Percentiles rank a stretch among this genome's conserved stretches.
Conservation (phyloP, 495 filamentous ascomycete genomes). For the Penicillium ochrochloron region DNA sequence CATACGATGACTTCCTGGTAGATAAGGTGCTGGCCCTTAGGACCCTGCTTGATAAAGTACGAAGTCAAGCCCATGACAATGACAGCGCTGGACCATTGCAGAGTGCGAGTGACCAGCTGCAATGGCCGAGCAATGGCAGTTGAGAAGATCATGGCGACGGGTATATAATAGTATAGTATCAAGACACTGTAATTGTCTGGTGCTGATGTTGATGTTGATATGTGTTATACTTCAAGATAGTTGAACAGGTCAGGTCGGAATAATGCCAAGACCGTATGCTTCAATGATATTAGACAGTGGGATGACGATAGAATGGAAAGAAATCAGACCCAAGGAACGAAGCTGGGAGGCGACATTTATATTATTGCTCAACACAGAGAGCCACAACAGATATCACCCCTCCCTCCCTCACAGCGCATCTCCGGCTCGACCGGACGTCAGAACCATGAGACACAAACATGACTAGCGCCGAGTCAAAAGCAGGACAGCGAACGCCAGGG, state of each 20-base stretch:
- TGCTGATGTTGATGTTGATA: not conserved
- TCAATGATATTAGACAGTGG: not conserved
- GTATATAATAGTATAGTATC: not conserved
- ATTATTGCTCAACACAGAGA: not conserved
- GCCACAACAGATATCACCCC: too few relatives aligned
- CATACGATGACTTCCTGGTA: conserved; percentile 63
- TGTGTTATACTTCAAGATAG: not conserved
- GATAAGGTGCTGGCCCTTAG: conserved; percentile 49
- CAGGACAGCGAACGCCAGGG: conserved; percentile 10
- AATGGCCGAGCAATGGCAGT: conserved; percentile 40
- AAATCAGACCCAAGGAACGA: not conserved
- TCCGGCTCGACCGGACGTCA: conserved; percentile 12
- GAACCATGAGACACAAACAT: conserved; percentile 26
- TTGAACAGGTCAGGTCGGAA: not conserved
- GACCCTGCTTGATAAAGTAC: conserved; percentile 54
- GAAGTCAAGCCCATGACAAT: conserved; percentile 65
- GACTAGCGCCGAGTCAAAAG: conserved; percentile 23
- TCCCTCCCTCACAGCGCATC: not conserved
- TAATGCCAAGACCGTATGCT: not conserved
- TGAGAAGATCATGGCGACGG: conserved; percentile 36
- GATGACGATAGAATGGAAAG: conserved; percentile 5
- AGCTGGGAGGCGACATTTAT: conserved; percentile 8
- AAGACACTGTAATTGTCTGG: not conserved
- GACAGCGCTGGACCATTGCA: conserved; percentile 61
- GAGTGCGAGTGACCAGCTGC: conserved; percentile 37